Percentiles rank a stretch among this genome's conserved stretches.
These are phyloP conservation scores for Epichloe baconii DNA, from an alignment of 2,329 filamentous ascomycete genomes.

Conservation along the genomic window DNA sequence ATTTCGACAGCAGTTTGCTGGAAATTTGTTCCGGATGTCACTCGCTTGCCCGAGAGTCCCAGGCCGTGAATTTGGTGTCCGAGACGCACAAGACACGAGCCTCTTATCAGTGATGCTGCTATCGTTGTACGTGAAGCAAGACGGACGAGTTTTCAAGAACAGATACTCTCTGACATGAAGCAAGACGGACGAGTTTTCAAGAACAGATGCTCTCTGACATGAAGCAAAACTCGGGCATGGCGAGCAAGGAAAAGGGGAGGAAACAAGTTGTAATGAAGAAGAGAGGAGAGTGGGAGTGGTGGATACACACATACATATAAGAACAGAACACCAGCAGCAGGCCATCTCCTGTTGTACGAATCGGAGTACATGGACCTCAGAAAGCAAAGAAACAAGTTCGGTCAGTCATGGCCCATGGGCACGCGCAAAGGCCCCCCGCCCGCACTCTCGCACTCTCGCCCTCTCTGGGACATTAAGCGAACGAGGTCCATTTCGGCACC, in stretches of 20 bases:
- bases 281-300: constrained; percentile 16
- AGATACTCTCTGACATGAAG: background rate
- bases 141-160: background rate
- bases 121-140: background rate
- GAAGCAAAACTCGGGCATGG: background rate
- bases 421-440: background rate
- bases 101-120: background rate
- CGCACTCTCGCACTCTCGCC: background rate
- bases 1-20: too few relatives aligned
- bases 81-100: background rate
- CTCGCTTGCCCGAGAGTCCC: background rate
- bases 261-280: constrained; percentile 8
- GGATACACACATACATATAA: constrained; percentile 24
- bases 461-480: constrained; percentile 4
- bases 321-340: constrained; percentile 8
- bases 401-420: background rate
- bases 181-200: background rate
- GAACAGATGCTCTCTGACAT: background rate
- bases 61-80: background rate
- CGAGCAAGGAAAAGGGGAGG: constrained; percentile 4
- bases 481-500: constrained; percentile 8
- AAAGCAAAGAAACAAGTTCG: constrained; percentile 1
- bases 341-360: constrained; percentile 1
- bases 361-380: background rate
- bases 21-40: background rate